Percentiles rank a stretch among this genome's conserved stretches.
phyloP scores from a whole-genome alignment of 495 filamentous ascomycete species.

The Annulohypoxylon maeteangense region DNA sequence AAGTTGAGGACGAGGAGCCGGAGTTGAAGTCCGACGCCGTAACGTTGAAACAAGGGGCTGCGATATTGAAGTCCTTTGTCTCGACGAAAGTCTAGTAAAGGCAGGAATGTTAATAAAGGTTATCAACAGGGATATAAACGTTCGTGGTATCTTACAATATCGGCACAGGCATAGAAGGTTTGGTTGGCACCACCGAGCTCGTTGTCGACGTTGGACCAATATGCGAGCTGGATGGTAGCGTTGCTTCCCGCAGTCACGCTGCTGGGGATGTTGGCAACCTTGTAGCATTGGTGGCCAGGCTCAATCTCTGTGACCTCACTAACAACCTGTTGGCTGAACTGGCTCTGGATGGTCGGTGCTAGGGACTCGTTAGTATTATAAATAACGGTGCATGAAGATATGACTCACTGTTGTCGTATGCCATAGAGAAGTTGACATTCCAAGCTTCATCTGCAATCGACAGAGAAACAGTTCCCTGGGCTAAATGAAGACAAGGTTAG shows the following conservation, averaged over 20 bases:
- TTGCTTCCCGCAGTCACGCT: slow-evolving; percentile 55
- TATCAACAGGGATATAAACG: not conserved
- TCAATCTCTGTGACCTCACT: slow-evolving; percentile 51
- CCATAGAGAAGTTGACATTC: slow-evolving; percentile 59
- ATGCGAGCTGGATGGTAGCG: slow-evolving; percentile 64
- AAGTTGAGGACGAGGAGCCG: slow-evolving; percentile 34
- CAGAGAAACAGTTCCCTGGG: slow-evolving; percentile 48
- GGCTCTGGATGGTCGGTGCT: slow-evolving; percentile 55
- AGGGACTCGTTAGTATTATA: not conserved
- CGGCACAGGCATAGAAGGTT: slow-evolving; percentile 64
- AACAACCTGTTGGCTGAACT: slow-evolving; percentile 57
- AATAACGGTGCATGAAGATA: not conserved
- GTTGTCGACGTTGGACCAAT: slow-evolving; percentile 57
- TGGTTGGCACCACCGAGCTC: slow-evolving; percentile 52
- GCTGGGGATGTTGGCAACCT: slow-evolving; percentile 52
- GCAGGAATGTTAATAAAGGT: not conserved
- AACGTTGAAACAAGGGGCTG: slow-evolving; percentile 64
- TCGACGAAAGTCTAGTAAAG: slow-evolving; percentile 54
- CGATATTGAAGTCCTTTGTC: slow-evolving; percentile 49
- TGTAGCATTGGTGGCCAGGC: slow-evolving; percentile 64
- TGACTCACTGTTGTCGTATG: slow-evolving; percentile 56
- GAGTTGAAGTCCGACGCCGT: slow-evolving; percentile 51
- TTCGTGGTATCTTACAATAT: slow-evolving; percentile 49
- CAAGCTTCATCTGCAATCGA: slow-evolving; percentile 58
- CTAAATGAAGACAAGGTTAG: slow-evolving; percentile 30